Conservation (phyloP, 2,329 filamentous ascomycete species). For the Trichoderma sp. region DNA sequence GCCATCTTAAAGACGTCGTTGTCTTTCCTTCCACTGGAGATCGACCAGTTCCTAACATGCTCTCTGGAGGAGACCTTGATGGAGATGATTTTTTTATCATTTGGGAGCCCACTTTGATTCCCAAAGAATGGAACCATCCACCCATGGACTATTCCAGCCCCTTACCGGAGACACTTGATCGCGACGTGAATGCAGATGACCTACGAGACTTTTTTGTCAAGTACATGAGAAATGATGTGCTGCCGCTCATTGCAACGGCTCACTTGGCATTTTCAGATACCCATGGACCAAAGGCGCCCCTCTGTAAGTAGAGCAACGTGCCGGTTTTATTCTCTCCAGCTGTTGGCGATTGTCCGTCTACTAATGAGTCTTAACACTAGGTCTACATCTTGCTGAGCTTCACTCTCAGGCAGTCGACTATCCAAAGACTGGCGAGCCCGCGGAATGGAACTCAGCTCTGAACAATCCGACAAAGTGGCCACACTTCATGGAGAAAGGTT, state of each 20-base stretch:
- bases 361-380: slow-evolving; percentile 33
- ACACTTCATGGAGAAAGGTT: slow-evolving; percentile 79
- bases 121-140: slow-evolving; percentile 63
- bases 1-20: slow-evolving; percentile 78
- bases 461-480: slow-evolving; percentile 67
- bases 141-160: slow-evolving; percentile 74
- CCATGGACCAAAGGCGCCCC: slow-evolving; percentile 62
- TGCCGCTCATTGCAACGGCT: slow-evolving; percentile 74
- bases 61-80: slow-evolving; percentile 91
- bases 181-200: slow-evolving; percentile 67
- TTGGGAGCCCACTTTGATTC: slow-evolving; percentile 77
- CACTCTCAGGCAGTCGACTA: slow-evolving; percentile 95
- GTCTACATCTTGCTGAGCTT: slow-evolving; percentile 67
- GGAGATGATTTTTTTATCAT: slow-evolving; percentile 95
- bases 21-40: slow-evolving; percentile 84
- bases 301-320: slow-evolving; percentile 51
- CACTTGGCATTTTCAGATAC: slow-evolving; percentile 77
- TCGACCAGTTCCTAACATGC: slow-evolving; percentile 85
- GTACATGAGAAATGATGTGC: slow-evolving; percentile 86
- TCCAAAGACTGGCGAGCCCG: slow-evolving; percentile 80
- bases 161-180: slow-evolving; percentile 52
- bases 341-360: background rate
- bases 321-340: background rate
- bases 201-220: slow-evolving; percentile 82
- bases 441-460: slow-evolving; percentile 55